phyloP scores from a whole-genome alignment of 2,329 filamentous ascomycete genomes.

The Pseudocercospora fijiensis region DNA sequence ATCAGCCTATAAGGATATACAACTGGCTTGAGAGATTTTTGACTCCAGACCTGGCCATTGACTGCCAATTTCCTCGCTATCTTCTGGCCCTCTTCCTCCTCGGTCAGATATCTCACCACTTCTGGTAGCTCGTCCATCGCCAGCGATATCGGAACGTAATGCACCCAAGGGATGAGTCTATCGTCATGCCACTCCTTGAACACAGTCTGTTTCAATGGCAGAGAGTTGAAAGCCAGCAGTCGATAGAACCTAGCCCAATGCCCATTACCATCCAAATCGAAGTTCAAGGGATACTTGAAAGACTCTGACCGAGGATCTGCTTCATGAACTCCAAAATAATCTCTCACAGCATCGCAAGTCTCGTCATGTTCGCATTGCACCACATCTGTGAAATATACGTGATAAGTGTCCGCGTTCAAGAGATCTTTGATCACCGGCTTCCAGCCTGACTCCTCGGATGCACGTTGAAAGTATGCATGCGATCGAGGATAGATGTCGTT shows the following conservation, averaged over 20 bases:
- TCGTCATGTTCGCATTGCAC: constrained; percentile 46
- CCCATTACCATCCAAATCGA: constrained; percentile 59
- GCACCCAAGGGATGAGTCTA: constrained; percentile 56
- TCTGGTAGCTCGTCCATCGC: constrained; percentile 55
- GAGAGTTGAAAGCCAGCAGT: constrained; percentile 50
- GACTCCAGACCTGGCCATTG: constrained; percentile 19
- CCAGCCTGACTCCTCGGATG: background rate
- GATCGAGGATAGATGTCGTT: constrained; percentile 20
- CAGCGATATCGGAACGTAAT: constrained; percentile 56
- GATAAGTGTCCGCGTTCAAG: constrained; percentile 35
- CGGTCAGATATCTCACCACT: constrained; percentile 49
- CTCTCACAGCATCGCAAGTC: constrained; percentile 35
- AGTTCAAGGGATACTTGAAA: constrained; percentile 16
- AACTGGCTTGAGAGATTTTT: constrained; percentile 14
- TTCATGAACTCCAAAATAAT: constrained; percentile 22
- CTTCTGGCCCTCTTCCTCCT: constrained; percentile 19
- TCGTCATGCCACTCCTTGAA: constrained; percentile 61
- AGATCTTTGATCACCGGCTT: constrained; percentile 14
- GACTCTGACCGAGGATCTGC: constrained; percentile 10
- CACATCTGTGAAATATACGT: constrained; percentile 50
- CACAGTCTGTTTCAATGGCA: constrained; percentile 55
- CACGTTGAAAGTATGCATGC: constrained; percentile 7
- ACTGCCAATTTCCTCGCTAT: constrained; percentile 20
- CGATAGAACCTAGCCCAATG: constrained; percentile 56
- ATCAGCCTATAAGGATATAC: constrained; percentile 22